Evolutionary conservation across 306 rosid species (phyloP), one percentile per base, ranked within the genome.

Genomic region (Alnus glutinosa): DNA sequence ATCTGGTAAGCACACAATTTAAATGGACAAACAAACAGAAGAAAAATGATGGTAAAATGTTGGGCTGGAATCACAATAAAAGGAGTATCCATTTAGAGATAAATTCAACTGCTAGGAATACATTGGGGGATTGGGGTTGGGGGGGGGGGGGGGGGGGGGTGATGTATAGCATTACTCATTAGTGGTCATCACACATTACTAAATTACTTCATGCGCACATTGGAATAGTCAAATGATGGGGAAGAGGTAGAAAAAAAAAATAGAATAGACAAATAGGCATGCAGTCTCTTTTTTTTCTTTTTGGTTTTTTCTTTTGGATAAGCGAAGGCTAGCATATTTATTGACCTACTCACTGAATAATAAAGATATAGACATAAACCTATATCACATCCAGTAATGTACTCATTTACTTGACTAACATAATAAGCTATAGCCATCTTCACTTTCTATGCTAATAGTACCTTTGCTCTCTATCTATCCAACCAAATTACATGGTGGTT

Each of bases 1-100:
- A 81, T 64, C 81, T 19, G 70, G 79, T 85, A 77, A 80, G 82
- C 36, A 13, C 36, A 28, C 34, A 39, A 39, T 8, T 39, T 67
- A 67, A 11, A 83, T 46, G 30, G 66, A 68, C 55, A n/a, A 28
- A 80, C 70, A 52, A 73, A 70, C 34, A 49, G 39, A 36, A 18
- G 55, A 70, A n/a, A 44, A 36, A 70, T n/a, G 12, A 49, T 36
- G 1, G 32, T 54, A 59, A 58, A 58, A n/a, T 14, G 30, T 28
- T 57, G 36, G 44, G 44, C 44, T 39, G 44, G 44, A 39, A 42
- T 42, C 46, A 42, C 46, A 42, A 42, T 42, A 42, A 42, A 42
- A 42, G 46, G 46, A 42, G 46, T 42, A 42, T 4, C 46, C 46
- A 42, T 4, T 5, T 7, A 42, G 46, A 42, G 46, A 5, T 4